A percentile compares a stretch with the other conserved stretches of the same genome.
phyloP scores from a whole-genome alignment of 169 alveolate genomes.

The Babesia microti region DNA sequence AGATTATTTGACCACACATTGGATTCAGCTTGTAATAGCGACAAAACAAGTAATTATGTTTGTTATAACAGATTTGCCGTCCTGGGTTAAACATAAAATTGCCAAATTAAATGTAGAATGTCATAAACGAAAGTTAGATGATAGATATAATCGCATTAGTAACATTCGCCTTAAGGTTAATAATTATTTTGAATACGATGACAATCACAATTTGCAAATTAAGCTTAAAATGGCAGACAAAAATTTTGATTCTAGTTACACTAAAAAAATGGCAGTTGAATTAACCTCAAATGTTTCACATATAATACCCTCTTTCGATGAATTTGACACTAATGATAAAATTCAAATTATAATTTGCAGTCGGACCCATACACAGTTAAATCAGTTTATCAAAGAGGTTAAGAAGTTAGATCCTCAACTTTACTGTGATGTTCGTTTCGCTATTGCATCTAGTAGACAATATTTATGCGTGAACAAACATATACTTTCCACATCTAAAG shows the following conservation, averaged over 20 bases:
- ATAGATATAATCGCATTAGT: too few relatives aligned
- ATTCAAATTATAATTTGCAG: slow-evolving; percentile 70
- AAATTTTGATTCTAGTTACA: slow-evolving; percentile 4
- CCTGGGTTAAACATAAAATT: slow-evolving; percentile 14
- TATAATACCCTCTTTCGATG: too few relatives aligned
- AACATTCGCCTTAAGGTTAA: too few relatives aligned
- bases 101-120: slow-evolving; percentile 1
- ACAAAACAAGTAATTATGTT: too few relatives aligned
- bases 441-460: slow-evolving; percentile 65
- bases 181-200: too few relatives aligned
- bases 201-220: too few relatives aligned
- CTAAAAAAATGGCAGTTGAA: not conserved
- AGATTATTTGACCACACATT: too few relatives aligned
- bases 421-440: slow-evolving; percentile 56
- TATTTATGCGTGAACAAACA: slow-evolving; percentile 71
- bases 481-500: slow-evolving; percentile 46
- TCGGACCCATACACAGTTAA: slow-evolving; percentile 81
- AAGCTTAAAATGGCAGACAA: slow-evolving; percentile 4
- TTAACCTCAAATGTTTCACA: not conserved
- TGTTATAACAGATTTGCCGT: too few relatives aligned
- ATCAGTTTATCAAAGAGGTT: slow-evolving; percentile 78
- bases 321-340: slow-evolving; percentile 13
- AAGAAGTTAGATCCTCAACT: slow-evolving; percentile 41
- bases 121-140: slow-evolving; percentile 4
- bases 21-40: too few relatives aligned